phyloP scores from a whole-genome alignment of 352 stramenopile species.

The Phytophthora megakarya region DNA sequence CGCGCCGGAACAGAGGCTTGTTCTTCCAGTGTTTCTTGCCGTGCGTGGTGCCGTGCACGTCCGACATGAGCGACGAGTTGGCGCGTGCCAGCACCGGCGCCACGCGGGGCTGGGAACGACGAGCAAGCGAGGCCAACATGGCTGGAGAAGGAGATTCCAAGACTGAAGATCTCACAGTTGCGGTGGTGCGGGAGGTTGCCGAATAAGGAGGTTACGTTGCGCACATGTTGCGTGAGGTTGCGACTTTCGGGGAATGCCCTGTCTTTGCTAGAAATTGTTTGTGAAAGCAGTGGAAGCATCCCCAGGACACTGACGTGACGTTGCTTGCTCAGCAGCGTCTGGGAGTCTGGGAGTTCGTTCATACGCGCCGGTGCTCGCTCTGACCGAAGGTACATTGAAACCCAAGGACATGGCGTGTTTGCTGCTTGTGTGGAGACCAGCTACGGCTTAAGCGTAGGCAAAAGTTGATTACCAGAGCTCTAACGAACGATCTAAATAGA shows the following conservation, averaged over 20 bases:
- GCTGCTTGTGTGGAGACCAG: too few species aligned
- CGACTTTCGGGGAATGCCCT: neutral
- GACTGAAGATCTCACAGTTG: constrained; percentile 11
- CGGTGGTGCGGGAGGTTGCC: neutral
- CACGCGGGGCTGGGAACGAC: constrained; percentile 22
- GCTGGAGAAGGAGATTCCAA: neutral
- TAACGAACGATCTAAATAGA: too few species aligned
- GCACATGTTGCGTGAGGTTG: neutral
- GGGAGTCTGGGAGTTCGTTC: too few species aligned
- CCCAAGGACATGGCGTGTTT: too few species aligned
- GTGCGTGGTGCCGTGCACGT: constrained; percentile 88
- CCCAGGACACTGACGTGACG: constrained; percentile 5
- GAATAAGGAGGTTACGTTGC: neutral
- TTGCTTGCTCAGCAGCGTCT: constrained; percentile 6
- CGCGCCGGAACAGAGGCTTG: constrained; percentile 96
- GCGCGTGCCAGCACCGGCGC: constrained; percentile 34
- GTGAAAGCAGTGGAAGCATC: constrained; percentile 24
- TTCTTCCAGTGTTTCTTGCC: constrained; percentile 95
- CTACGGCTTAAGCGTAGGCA: too few species aligned
- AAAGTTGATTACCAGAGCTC: too few species aligned
- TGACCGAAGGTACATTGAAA: too few species aligned
- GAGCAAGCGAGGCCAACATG: constrained; percentile 41
- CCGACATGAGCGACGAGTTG: constrained; percentile 80
- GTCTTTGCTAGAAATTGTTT: constrained; percentile 5
- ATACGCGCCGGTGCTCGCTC: too few species aligned